These are phyloP conservation scores for Hymenotorrendiella dingleyae DNA, from an alignment of 2,329 filamentous ascomycete genomes.

Conservation along the genomic window DNA sequence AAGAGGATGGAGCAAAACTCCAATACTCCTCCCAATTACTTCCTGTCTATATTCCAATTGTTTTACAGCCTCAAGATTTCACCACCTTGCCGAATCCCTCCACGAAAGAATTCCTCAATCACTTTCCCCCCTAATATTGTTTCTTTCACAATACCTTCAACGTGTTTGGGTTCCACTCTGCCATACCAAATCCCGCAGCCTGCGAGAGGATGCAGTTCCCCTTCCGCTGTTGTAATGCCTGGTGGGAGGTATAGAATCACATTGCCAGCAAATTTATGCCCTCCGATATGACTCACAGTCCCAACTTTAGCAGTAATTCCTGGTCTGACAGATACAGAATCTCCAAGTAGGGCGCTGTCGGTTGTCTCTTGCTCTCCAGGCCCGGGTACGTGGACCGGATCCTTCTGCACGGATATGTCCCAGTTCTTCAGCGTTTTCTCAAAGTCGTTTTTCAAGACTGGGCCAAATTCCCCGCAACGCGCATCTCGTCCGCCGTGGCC, in stretches of 20 bases:
- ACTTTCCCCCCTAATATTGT: slow-evolving; percentile 63
- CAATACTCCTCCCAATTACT: no score
- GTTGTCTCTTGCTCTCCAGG: slow-evolving; percentile 30
- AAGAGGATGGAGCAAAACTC: neutral
- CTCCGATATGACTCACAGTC: slow-evolving; percentile 72
- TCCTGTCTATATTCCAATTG: no score
- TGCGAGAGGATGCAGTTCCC: slow-evolving; percentile 50
- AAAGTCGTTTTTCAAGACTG: slow-evolving; percentile 67
- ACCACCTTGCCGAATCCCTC: slow-evolving; percentile 54
- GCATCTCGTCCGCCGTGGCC: slow-evolving; percentile 77
- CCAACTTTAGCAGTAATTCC: slow-evolving; percentile 53
- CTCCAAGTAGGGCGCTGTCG: slow-evolving; percentile 22
- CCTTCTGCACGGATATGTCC: slow-evolving; percentile 44
- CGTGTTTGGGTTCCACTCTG: slow-evolving; percentile 66
- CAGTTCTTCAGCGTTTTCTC: slow-evolving; percentile 46
- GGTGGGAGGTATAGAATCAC: slow-evolving; percentile 76
- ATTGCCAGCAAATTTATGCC: slow-evolving; percentile 82
- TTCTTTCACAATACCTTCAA: slow-evolving; percentile 68
- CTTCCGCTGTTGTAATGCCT: slow-evolving; percentile 33
- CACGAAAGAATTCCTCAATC: slow-evolving; percentile 65
- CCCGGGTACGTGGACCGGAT: slow-evolving; percentile 35
- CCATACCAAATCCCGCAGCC: slow-evolving; percentile 81
- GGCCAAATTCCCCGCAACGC: slow-evolving; percentile 77
- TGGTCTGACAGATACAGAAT: neutral
- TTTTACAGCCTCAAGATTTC: slow-evolving; percentile 37